phyloP scores from a whole-genome alignment of 1,284 basidiomycete species.

The Trichosporon sp. region DNA sequence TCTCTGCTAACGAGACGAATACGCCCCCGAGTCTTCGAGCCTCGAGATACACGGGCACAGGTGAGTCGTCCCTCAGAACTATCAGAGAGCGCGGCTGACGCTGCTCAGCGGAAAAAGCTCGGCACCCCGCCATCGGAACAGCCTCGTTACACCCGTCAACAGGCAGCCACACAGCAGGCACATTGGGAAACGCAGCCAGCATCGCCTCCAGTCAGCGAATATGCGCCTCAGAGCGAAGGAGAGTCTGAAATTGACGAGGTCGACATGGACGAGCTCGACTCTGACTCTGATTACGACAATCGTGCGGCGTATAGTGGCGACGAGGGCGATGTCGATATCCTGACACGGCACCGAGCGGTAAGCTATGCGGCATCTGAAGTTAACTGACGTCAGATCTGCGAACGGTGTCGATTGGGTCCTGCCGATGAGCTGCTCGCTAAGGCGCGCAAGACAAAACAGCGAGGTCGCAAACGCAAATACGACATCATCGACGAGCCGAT shows the following conservation, averaged over 20 bases:
- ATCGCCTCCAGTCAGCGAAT: neutral
- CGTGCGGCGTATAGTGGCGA: neutral
- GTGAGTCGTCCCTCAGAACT: neutral
- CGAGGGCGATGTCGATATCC: slow-evolving; percentile 1
- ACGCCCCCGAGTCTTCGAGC: neutral
- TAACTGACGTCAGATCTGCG: slow-evolving; percentile 25
- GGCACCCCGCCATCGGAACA: neutral
- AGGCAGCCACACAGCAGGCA: neutral
- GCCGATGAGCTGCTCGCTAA: slow-evolving; percentile 31
- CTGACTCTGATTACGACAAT: neutral
- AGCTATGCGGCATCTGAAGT: neutral
- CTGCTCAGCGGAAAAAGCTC: neutral
- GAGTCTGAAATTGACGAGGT: slow-evolving; percentile 15
- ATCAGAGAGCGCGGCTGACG: neutral
- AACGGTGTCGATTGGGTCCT: slow-evolving; percentile 33
- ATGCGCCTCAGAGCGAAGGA: slow-evolving; percentile 11
- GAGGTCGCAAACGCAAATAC: slow-evolving; percentile 40
- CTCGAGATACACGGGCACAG: neutral
- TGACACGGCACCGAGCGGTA: slow-evolving; percentile 18
- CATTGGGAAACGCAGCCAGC: neutral
- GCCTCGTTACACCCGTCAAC: neutral
- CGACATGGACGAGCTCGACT: slow-evolving; percentile 6
- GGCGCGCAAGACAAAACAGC: slow-evolving; percentile 24
- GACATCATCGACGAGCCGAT: slow-evolving; percentile 47
- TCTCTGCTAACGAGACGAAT: neutral